Percentiles rank a stretch among this genome's conserved stretches.
Evolutionary conservation across 495 filamentous ascomycete genomes (phyloP).

Genomic region (Aspergillus carlsbadensis): DNA sequence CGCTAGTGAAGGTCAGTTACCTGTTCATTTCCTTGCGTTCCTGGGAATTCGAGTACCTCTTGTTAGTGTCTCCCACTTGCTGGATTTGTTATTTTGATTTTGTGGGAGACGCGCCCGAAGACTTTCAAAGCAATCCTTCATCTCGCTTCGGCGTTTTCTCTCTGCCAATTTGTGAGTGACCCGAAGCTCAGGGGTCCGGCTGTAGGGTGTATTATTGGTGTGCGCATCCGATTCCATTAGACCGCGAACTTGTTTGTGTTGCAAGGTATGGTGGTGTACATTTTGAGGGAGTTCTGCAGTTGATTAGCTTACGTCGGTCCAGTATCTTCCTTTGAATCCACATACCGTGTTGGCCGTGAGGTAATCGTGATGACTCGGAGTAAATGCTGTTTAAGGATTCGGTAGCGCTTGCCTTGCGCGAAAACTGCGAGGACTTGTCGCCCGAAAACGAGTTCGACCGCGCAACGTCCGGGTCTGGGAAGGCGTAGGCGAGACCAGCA

Average conservation of each 20-base stretch:
- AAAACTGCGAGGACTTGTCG: constrained; percentile 50
- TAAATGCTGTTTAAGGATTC: constrained; percentile 72
- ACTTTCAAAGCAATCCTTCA: constrained; percentile 95
- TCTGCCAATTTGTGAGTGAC: constrained; percentile 96
- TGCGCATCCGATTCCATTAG: constrained; percentile 59
- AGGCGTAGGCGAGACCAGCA: constrained; percentile 79
- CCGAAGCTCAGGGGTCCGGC: constrained; percentile 89
- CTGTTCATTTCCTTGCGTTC: background rate
- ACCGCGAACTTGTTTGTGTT: constrained; percentile 68
- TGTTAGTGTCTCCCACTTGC: constrained; percentile 98
- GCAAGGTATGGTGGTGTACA: constrained; percentile 74
- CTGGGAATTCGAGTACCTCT: constrained; percentile 64
- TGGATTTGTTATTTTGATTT: constrained; percentile 87
- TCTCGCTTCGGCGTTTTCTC: constrained; percentile 91
- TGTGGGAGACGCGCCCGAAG: constrained; percentile 80
- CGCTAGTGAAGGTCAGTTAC: constrained; percentile 22
- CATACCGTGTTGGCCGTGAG: constrained; percentile 65
- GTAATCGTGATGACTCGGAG: constrained; percentile 69
- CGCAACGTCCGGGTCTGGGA: constrained; percentile 71
- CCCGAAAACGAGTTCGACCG: constrained; percentile 55
- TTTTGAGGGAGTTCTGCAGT: constrained; percentile 43
- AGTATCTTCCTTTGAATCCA: background rate
- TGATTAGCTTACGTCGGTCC: constrained; percentile 17
- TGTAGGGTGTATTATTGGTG: constrained; percentile 73
- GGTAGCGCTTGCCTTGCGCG: constrained; percentile 68